phyloP scores from a whole-genome alignment of 75 land plant species.

The Sequoia sempervirens region DNA sequence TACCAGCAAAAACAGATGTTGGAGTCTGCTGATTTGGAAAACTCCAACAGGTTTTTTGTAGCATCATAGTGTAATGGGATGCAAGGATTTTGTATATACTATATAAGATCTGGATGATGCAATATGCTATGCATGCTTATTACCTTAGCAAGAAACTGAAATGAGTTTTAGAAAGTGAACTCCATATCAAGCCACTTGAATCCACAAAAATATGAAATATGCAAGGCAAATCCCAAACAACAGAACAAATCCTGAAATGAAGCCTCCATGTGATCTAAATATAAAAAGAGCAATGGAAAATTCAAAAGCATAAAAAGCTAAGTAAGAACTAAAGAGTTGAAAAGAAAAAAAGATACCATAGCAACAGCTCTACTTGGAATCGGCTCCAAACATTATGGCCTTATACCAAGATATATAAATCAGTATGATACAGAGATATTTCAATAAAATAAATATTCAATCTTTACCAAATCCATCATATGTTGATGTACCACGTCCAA shows the following conservation, averaged over 20 bases:
- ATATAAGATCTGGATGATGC: not conserved
- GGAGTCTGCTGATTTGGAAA: not conserved
- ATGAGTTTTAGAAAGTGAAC: not conserved
- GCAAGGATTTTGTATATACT: not conserved
- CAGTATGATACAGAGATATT: not conserved
- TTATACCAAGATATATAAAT: not conserved
- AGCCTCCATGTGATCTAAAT: not conserved
- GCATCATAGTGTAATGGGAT: not conserved
- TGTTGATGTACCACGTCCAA: conserved; percentile 98
- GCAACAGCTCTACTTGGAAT: not conserved
- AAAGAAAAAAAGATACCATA: not conserved
- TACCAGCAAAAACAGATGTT: not conserved
- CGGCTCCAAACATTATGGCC: not conserved
- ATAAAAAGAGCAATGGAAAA: not conserved
- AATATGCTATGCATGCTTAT: not conserved
- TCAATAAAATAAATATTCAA: not conserved
- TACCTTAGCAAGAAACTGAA: not conserved
- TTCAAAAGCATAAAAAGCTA: not conserved
- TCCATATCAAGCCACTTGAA: not conserved
- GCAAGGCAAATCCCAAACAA: not conserved
- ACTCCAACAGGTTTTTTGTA: not conserved
- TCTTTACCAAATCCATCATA: conserved; percentile 98
- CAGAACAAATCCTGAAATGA: not conserved
- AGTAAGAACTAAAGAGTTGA: not conserved
- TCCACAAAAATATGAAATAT: not conserved